These are phyloP conservation scores for Orbilia quercus DNA, from an alignment of 2,329 filamentous ascomycete species.

Conservation along the genomic window DNA sequence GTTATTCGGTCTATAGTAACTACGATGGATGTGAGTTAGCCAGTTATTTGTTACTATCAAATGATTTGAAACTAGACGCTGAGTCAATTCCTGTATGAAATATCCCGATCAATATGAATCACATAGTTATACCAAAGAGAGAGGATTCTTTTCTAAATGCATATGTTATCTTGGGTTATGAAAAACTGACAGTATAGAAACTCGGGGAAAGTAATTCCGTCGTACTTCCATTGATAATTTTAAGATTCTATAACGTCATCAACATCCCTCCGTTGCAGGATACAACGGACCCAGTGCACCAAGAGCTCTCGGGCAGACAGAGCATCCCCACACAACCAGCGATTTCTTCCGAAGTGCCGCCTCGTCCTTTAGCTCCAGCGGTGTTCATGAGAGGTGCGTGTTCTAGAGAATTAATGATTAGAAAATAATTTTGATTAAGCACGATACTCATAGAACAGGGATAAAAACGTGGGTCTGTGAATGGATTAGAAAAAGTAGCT, in stretches of 20 bases:
- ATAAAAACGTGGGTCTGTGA: too few relatives aligned
- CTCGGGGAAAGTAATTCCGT: too few relatives aligned
- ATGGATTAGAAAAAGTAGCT: background rate
- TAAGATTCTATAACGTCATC: constrained; percentile 63
- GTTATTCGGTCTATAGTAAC: too few relatives aligned
- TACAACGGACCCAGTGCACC: constrained; percentile 82
- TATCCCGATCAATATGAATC: too few relatives aligned
- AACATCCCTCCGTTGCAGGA: constrained; percentile 83
- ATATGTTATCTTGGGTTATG: too few relatives aligned
- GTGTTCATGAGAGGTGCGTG: constrained; percentile 71
- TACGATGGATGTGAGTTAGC: too few relatives aligned
- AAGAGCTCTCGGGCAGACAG: constrained; percentile 76
- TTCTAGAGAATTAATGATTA: constrained; percentile 61
- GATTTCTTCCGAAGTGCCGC: constrained; percentile 76
- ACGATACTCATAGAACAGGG: background rate
- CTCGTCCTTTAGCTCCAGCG: constrained; percentile 68
- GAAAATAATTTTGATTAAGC: constrained; percentile 59
- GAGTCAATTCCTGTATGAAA: too few relatives aligned
- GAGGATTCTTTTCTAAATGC: too few relatives aligned
- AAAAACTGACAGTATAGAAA: too few relatives aligned
- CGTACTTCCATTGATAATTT: background rate
- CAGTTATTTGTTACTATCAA: too few relatives aligned
- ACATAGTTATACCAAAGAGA: too few relatives aligned
- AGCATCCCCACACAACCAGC: constrained; percentile 82
- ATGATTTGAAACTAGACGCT: too few relatives aligned